Evolutionary conservation across 306 rosid species (phyloP).

Genomic region (Cucurbita ficifolia): DNA sequence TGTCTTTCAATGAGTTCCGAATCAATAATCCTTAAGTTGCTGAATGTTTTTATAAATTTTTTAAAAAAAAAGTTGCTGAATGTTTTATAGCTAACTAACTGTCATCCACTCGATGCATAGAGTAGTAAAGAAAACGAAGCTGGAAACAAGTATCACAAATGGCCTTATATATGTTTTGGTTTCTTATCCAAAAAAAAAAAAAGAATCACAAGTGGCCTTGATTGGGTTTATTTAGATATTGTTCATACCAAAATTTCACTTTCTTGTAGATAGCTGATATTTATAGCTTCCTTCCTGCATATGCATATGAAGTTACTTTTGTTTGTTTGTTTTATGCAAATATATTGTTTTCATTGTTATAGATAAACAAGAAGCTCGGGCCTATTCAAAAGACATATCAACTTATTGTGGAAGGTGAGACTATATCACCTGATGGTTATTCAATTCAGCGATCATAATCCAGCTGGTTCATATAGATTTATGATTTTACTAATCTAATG

Average conservation of each 20-base stretch:
- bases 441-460: neutral
- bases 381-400: constrained; percentile 72
- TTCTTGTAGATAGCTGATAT: neutral
- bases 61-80: neutral
- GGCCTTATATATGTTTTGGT: neutral
- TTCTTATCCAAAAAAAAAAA: neutral
- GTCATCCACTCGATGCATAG: neutral
- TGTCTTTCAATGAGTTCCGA: neutral
- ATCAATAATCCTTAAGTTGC: neutral
- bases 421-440: neutral
- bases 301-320: neutral
- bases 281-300: neutral
- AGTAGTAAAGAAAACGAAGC: neutral
- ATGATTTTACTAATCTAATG: constrained; percentile 20
- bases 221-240: neutral
- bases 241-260: neutral
- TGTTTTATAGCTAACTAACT: constrained; percentile 2
- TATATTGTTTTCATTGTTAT: constrained; percentile 8
- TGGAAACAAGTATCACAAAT: neutral
- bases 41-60: neutral
- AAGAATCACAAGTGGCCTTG: neutral
- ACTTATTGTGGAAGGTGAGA: constrained; percentile 81
- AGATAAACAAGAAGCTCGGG: constrained; percentile 88
- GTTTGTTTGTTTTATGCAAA: neutral
- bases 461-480: neutral